Base-by-base conservation (phyloP, 768 basidiomycete species). In the Roridomyces roridus region DNA sequence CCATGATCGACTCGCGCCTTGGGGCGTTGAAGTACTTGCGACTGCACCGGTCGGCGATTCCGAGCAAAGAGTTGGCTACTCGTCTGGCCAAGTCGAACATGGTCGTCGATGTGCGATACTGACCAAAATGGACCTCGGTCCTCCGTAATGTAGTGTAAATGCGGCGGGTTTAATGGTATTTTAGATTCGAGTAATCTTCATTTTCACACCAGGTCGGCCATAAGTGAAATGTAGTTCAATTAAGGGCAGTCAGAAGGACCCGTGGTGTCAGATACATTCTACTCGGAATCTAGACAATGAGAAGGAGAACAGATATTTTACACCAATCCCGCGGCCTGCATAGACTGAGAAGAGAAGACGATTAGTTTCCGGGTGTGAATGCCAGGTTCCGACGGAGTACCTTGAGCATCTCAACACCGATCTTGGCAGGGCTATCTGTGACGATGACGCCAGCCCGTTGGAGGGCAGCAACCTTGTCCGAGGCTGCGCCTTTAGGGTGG, bases 371-470 rank as follows among this genome's bases (percentile, higher is more conserved):
- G 31, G 10, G 31, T 34, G 31, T 8, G 31, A 3, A 4, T 34
- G 11, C 31, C 2, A 15, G 14, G 31, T 34, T 34, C 31, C 31
- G 31, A 34, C 31, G 31, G 65, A 49, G 59, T 55, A 91, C 96
- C 85, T 94, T 88, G 61, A 95, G 80, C 85, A 99, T 94, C 67
- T 92, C 84, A 34, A 73, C 64, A 46, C 97, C 97, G 72, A 99
- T 96, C 78, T 96, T 89, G 1, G 97, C 96, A 11, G 97, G 97
- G 72, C 92, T 95, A 73, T 95, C 86, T 8, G 94, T 95, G 60
- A 99, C 96, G 65, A 96, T 82, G 25, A 84, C 97, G 57, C 97
- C 97, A 35, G 97, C 97, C 69, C 80, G 87, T 71, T 96, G 88
- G 21, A 99, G 82, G 29, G 94, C 93, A 50, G 81, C 85, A 39